Evolutionary conservation across 2,329 filamentous ascomycete species (phyloP).

Genomic region (Penicillium sumatraense): DNA sequence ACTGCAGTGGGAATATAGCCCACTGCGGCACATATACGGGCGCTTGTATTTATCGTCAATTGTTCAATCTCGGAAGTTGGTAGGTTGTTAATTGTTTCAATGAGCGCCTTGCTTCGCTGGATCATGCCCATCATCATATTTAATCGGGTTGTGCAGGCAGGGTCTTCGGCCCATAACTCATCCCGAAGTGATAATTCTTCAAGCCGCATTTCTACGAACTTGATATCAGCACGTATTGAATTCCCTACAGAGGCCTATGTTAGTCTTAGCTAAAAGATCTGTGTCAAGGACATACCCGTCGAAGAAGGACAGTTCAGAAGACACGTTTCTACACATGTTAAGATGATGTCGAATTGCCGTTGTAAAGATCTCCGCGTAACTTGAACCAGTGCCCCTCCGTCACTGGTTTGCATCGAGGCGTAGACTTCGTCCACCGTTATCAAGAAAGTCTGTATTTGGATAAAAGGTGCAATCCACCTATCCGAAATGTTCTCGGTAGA

Average conservation of each 20-base stretch:
- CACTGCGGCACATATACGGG: conserved; percentile 19
- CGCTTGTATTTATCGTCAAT: conserved; percentile 18
- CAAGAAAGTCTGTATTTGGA: conserved; percentile 23
- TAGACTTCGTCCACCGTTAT: conserved; percentile 23
- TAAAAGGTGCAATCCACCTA: conserved; percentile 25
- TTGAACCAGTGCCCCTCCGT: conserved; percentile 15
- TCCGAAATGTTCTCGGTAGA: conserved; percentile 19
- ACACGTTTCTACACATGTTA: conserved; percentile 9
- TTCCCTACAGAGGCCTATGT: conserved; percentile 17
- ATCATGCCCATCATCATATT: conserved; percentile 26
- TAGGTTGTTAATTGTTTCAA: conserved; percentile 14
- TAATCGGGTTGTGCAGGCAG: conserved; percentile 17
- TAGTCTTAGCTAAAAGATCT: neutral
- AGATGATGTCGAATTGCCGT: conserved; percentile 16
- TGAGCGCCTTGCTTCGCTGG: conserved; percentile 23
- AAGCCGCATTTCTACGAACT: conserved; percentile 23
- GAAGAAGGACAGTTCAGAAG: conserved; percentile 12
- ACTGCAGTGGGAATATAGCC: conserved; percentile 20
- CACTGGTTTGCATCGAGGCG: conserved; percentile 20
- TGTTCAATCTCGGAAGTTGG: conserved; percentile 15
- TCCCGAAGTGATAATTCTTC: conserved; percentile 25
- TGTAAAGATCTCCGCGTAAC: conserved; percentile 21
- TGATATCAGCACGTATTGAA: conserved; percentile 21
- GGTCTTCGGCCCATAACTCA: conserved; percentile 24
- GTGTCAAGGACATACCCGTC: conserved; percentile 13